phyloP scores from a whole-genome alignment of 2,329 filamentous ascomycete species.

The Aspergillus versicolor region DNA sequence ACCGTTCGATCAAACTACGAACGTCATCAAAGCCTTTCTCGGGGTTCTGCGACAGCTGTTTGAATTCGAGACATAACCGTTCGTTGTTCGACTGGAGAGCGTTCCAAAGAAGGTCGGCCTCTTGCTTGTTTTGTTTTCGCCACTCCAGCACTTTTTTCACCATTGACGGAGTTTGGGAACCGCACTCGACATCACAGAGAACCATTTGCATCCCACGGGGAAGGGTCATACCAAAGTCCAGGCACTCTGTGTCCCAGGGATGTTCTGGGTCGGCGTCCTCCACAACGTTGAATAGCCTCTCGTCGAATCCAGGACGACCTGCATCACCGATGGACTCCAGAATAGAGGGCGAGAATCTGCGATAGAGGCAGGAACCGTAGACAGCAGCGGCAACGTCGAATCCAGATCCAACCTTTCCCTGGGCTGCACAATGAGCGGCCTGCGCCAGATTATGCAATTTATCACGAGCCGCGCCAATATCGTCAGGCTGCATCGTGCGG shows the following conservation, averaged over 20 bases:
- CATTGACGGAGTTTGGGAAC: conserved; percentile 91
- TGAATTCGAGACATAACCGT: conserved; percentile 64
- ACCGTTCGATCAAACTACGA: conserved; percentile 51
- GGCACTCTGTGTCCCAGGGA: conserved; percentile 78
- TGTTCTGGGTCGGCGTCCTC: conserved; percentile 53
- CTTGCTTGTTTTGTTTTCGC: conserved; percentile 64
- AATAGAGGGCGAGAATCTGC: conserved; percentile 82
- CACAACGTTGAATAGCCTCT: conserved; percentile 64
- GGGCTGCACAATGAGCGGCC: conserved; percentile 88
- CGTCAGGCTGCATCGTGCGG: conserved; percentile 43
- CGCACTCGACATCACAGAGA: conserved; percentile 96
- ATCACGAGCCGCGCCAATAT: conserved; percentile 52
- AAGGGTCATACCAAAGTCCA: conserved; percentile 67
- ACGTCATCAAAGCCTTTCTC: conserved; percentile 51
- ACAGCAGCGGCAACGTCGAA: conserved; percentile 95
- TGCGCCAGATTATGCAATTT: conserved; percentile 90
- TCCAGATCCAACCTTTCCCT: conserved; percentile 93
- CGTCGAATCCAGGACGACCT: conserved; percentile 65
- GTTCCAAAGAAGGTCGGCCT: conserved; percentile 71
- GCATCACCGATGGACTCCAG: conserved; percentile 67
- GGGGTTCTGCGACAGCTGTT: conserved; percentile 48
- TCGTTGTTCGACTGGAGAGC: conserved; percentile 74
- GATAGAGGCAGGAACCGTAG: conserved; percentile 86
- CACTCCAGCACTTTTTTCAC: conserved; percentile 87
- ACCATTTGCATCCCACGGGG: conserved; percentile 73